Evolutionary conservation across 352 stramenopile genomes (phyloP), one percentile per base, ranked within the genome.

Genomic region (Phytopythium kandeliae): DNA sequence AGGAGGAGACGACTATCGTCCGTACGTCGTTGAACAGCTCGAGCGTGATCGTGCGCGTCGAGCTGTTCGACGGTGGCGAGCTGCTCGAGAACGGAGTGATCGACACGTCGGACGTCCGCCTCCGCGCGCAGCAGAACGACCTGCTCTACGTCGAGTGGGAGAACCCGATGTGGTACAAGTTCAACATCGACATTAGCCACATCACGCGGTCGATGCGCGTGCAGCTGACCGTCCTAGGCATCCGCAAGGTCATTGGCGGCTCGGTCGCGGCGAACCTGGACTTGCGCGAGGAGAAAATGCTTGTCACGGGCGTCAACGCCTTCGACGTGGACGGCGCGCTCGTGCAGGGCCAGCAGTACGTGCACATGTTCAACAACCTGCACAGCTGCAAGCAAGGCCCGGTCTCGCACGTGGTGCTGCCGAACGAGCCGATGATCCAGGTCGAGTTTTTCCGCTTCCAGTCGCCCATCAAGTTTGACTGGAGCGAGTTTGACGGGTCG

Each of bases 321-420:
- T 94, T 94, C 22, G 78, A 92, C 21, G 80, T 94, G 21, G 78
- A 92, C 52, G 79, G 79, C 26, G 61, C 58, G 46, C 62, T 94
- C 6, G 62, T 60, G 2, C 79, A 92, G 46, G 79, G 83, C 17
- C 60, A 69, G 11, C 78, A 83, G 25, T 94, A 92, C 56, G 68
- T 86, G 21, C 69, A 75, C 48, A 91, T 94, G 83, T 72, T 85
- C 55, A 87, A 86, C 67, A 94, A 92, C 55, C 40, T 92, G 45
- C 70, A 89, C 60, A 71, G 54, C 21, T 94, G 80, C 56, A 51
- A 66, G 19, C 67, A 84, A 40, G 83, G 83, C 3, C 81, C 83
- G 21, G 73, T 94, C 31, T 80, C 83, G 48, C 83, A 94, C 48
- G 65, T 89, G 19, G 75, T 88, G 13, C 40, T 79, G 0, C 75